phyloP scores from a whole-genome alignment of 2,329 filamentous ascomycete genomes.

The Tricladium varicosporioides region DNA sequence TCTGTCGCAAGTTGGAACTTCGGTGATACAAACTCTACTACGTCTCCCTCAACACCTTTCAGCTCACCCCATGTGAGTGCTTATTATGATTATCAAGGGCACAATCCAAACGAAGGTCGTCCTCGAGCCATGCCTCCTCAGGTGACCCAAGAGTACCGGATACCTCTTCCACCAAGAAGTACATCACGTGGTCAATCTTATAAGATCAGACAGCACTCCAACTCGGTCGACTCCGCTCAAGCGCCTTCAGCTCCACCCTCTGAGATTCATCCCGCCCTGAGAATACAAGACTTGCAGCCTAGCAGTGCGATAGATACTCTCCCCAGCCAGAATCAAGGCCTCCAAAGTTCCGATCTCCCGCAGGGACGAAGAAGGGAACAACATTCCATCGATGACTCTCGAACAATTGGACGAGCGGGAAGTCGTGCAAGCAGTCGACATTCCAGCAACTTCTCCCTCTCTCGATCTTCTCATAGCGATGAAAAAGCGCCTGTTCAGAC shows the following conservation, averaged over 20 bases:
- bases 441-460: constrained; percentile 10
- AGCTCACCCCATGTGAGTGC: constrained; percentile 16
- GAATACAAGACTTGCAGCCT: too few species aligned
- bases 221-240: too few species aligned
- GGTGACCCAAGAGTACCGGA: neutral
- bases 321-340: too few species aligned
- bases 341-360: too few species aligned
- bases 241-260: too few species aligned
- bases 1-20: constrained; percentile 15
- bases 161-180: neutral
- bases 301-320: too few species aligned
- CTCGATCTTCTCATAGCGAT: constrained; percentile 1
- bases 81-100: constrained; percentile 11
- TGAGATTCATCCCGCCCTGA: too few species aligned
- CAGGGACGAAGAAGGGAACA: neutral
- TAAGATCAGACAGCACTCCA: too few species aligned
- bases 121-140: constrained; percentile 8
- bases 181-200: too few species aligned
- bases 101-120: constrained; percentile 17
- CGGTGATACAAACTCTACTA: constrained; percentile 4
- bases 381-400: neutral
- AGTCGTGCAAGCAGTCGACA: constrained; percentile 11
- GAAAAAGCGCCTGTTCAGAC: neutral
- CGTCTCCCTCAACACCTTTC: constrained; percentile 11
- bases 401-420: neutral